These are phyloP conservation scores for Cryptosporidium tyzzeri DNA, from an alignment of 169 alveolate genomes.

Conservation along the genomic window DNA sequence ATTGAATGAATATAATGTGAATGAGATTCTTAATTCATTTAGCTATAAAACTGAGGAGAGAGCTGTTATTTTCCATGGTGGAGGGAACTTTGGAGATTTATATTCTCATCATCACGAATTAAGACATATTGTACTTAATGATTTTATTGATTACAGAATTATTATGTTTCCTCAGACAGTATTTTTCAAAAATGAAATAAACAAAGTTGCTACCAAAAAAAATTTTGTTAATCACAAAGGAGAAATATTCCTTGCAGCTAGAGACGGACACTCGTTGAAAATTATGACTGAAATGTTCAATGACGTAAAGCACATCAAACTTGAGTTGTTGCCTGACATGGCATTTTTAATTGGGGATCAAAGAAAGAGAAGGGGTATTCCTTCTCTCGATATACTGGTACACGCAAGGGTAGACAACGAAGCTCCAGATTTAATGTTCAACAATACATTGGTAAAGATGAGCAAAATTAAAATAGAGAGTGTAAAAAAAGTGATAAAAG, in stretches of 20 bases:
- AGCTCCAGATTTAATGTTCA: slow-evolving; percentile 28
- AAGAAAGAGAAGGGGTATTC: slow-evolving; percentile 70
- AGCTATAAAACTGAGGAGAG: slow-evolving; percentile 2
- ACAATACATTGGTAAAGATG: slow-evolving; percentile 27
- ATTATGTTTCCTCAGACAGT: slow-evolving; percentile 74
- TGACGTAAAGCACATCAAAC: background rate
- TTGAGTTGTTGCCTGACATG: slow-evolving; percentile 44
- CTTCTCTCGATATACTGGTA: slow-evolving; percentile 45
- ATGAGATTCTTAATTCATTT: slow-evolving; percentile 35
- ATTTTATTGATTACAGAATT: slow-evolving; percentile 31
- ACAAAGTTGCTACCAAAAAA: slow-evolving; percentile 9
- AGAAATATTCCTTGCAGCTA: slow-evolving; percentile 56
- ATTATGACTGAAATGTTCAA: slow-evolving; percentile 53
- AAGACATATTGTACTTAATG: slow-evolving; percentile 46
- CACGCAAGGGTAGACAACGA: slow-evolving; percentile 70
- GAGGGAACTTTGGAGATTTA: slow-evolving; percentile 74
- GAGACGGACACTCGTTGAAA: slow-evolving; percentile 20
- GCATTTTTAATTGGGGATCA: slow-evolving; percentile 75
- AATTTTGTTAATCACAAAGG: slow-evolving; percentile 53
- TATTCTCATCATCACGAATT: slow-evolving; percentile 72
- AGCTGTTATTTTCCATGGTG: slow-evolving; percentile 69
- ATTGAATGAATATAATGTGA: slow-evolving; percentile 19
- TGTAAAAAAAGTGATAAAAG: slow-evolving; percentile 35
- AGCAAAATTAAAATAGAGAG: background rate
- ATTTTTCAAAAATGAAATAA: slow-evolving; percentile 36